Percentiles rank a stretch among this genome's conserved stretches.
phyloP scores from a whole-genome alignment of 148 eudicot genomes.

The Cornus suecica region DNA sequence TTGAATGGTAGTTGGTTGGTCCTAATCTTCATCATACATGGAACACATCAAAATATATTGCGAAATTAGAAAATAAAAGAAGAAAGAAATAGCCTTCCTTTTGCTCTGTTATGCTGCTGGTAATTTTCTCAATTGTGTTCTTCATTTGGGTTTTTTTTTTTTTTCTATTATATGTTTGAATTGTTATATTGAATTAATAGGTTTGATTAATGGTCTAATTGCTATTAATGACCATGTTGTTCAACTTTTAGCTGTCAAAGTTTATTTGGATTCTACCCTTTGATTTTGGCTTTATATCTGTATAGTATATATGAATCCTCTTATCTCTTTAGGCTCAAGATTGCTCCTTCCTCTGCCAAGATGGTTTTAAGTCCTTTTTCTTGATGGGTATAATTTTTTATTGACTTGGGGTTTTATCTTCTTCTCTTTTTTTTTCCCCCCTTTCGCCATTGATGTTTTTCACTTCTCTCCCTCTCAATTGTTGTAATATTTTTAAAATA shows the following conservation, averaged over 20 bases:
- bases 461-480: not conserved
- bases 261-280: conserved; percentile 1
- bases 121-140: not conserved
- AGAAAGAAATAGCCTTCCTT: not conserved
- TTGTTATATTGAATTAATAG: not conserved
- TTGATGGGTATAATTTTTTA: not conserved
- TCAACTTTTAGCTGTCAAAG: conserved; percentile 5
- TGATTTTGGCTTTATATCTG: not conserved
- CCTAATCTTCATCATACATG: not conserved
- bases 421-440: not conserved
- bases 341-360: not conserved
- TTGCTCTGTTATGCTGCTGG: not conserved
- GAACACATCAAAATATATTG: not conserved
- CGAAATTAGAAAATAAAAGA: too few species aligned
- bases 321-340: not conserved
- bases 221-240: not conserved
- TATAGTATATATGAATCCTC: not conserved
- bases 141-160: not conserved
- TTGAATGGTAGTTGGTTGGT: not conserved
- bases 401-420: not conserved
- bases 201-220: not conserved
- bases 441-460: not conserved
- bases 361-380: not conserved
- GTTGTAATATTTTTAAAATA: not conserved
- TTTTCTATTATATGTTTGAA: not conserved